These are phyloP conservation scores for Lecanoromycetidae sp. DNA, from an alignment of 2,329 filamentous ascomycete species.

Conservation along the genomic window DNA sequence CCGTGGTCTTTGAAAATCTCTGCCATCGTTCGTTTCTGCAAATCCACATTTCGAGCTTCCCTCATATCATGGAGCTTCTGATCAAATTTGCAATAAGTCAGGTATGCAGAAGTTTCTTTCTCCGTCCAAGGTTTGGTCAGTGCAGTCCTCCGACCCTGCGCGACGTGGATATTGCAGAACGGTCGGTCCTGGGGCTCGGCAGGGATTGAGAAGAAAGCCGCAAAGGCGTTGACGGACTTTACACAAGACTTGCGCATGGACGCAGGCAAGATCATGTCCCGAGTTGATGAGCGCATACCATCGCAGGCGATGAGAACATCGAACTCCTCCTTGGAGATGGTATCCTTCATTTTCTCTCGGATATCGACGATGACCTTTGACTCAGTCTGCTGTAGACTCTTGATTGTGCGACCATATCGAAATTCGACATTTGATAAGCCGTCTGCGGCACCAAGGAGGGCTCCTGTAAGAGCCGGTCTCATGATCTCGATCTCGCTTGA, in stretches of 20 bases:
- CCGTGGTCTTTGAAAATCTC: conserved; percentile 5
- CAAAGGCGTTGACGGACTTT: conserved; percentile 15
- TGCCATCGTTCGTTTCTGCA: conserved; percentile 28
- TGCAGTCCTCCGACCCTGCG: conserved; percentile 16
- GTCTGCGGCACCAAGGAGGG: conserved; percentile 16
- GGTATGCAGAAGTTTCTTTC: conserved; percentile 3
- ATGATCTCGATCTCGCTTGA: conserved; percentile 18
- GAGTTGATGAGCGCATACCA: conserved; percentile 32
- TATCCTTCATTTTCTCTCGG: conserved; percentile 11
- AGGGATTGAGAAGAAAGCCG: conserved; percentile 19
- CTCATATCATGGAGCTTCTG: conserved; percentile 23
- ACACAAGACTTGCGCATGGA: conserved; percentile 8
- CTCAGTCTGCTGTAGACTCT: conserved; percentile 12
- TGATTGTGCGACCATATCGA: conserved; percentile 13
- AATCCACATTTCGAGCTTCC: conserved; percentile 21
- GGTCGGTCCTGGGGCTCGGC: conserved; percentile 19
- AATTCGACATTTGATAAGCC: conserved; percentile 14
- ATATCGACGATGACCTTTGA: conserved; percentile 18
- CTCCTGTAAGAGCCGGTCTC: conserved; percentile 17
- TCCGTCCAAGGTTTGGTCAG: conserved; percentile 1
- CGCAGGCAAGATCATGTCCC: conserved; percentile 28
- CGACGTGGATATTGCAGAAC: conserved; percentile 4
- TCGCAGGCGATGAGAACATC: conserved; percentile 37
- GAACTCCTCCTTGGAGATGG: conserved; percentile 16
- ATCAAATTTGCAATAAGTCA: conserved; percentile 12